Evolutionary conservation across 441 rosid species (phyloP).

Genomic region (Adansonia rubrostipa): DNA sequence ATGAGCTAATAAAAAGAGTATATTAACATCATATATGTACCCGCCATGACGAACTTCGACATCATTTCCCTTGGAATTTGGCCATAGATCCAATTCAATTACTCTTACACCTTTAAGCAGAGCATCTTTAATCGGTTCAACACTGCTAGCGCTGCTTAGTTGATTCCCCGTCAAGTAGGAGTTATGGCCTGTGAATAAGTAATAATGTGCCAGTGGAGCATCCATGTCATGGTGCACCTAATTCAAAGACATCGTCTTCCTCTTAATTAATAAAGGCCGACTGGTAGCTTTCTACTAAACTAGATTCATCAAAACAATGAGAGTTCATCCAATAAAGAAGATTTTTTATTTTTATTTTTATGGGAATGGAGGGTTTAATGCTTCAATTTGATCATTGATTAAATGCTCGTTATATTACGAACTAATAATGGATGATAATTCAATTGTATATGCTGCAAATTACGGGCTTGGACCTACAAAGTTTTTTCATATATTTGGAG

Average conservation of each 20-base stretch:
- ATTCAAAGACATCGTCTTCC: conserved; percentile 12
- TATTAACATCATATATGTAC: conserved; percentile 32
- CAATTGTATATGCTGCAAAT: neutral
- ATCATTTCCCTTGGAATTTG: conserved; percentile 47
- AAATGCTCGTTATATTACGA: neutral
- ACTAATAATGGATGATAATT: neutral
- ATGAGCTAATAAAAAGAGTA: neutral
- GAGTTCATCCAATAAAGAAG: neutral
- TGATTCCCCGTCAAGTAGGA: conserved; percentile 88
- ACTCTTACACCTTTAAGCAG: conserved; percentile 66
- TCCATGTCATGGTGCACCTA: conserved; percentile 79
- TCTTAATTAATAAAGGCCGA: neutral
- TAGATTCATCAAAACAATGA: neutral
- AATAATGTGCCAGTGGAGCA: conserved; percentile 77
- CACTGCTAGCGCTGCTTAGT: conserved; percentile 67
- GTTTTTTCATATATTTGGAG: too few relatives aligned
- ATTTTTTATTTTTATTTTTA: neutral
- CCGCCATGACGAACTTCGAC: conserved; percentile 80
- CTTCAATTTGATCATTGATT: neutral
- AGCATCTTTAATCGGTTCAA: conserved; percentile 60
- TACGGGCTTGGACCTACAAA: neutral
- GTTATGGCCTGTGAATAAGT: conserved; percentile 77
- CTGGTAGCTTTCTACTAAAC: neutral
- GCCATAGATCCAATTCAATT: conserved; percentile 88
- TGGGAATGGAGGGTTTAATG: neutral